Base-by-base conservation (phyloP, 768 basidiomycete species). In the Calocybe gangraenosa region DNA sequence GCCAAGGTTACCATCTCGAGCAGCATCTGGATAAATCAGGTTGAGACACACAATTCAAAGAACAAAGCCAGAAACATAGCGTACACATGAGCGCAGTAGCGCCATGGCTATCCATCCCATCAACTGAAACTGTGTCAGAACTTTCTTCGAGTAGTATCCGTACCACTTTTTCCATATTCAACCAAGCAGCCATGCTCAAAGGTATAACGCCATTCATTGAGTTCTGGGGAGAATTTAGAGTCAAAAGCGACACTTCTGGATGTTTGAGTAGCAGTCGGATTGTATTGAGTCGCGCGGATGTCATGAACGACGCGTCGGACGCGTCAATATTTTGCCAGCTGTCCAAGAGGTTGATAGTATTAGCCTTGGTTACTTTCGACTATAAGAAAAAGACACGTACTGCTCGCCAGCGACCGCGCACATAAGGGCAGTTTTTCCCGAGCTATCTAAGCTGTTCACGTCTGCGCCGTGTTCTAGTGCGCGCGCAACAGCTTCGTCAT, bases 81-180 rank as follows among this genome's bases (percentile, higher is more conserved):
- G 67, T 70, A 91, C 87, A 91, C 87, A 91, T 91, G 48, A 91
- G 69, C 5, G 87, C 79, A 20, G 87, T 91, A 18, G 84, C 87
- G 6, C 85, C 84, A 56, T 84, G 79, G 18, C 75, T 65, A 56
- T 91, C 87, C 69, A 80, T 76, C 23, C 81, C 84, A 52, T 90
- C 82, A 3, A 88, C 85, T 6, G 81, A 75, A 18, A 90, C 78
- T 18, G 75, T 59, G 34, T 79, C 81, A 2, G 68, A 62, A 53
- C 82, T 82, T 21, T 68, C 74, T 37, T 85, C 78, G 19, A 90
- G 72, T n/a, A 90, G 65, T 33, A 80, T 54, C 44, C 68, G 68
- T n/a, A 90, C 83, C 19, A 69, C 73, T 13, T 75, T 64, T 9
- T 76, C 75, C 61, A 76, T 66, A 54, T 87, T 81, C 15, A 89